Base-by-base conservation (phyloP, 805 yeast genomes). In the Saturnispora dispora region DNA sequence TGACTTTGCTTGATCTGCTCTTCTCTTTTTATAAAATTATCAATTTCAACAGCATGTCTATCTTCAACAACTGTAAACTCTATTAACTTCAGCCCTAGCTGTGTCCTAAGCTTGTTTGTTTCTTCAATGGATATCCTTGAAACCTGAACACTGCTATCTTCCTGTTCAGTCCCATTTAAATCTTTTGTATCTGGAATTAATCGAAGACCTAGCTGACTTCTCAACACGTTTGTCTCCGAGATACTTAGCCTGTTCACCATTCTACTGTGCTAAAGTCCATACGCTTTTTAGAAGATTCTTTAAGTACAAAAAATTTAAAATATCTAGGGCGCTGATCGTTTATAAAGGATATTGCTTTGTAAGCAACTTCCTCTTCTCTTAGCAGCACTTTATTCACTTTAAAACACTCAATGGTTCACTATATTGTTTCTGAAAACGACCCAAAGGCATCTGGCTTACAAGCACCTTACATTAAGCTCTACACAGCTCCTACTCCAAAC, bases 391-490 rank as follows among this genome's bases (percentile, higher is more conserved):
- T 20, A 32, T 5, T 11, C 22, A 22, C 13, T 45, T 33, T 9
- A 58, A 13, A 11, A 6, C n/a, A 42, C 18, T 45, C 42, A 48
- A 65, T 66, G 70, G 69, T 65, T 45, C 63, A 61, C 35, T 60
- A 60, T 48, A 47, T 63, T n/a, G 48, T 64, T n/a, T 63, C 62
- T 49, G 64, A 63, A 54, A 60, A 60, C 45, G 74, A 69, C 51
- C 72, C 73, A 44, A 54, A 62, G 48, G 55, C 65, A 36, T 43
- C 58, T 17, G 65, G 63, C 4, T 47, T 64, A n/a, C 57, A 58
- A 48, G 71, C 74, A 8, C 77, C 76, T 46, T 71, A 70, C 60
- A 53, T 74, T 47, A 72, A 75, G 53, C 61, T 76, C 1, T 76
- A 75, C 66, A 57, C 66, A 4, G 55, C 61, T n/a, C 54, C 64